A percentile compares a stretch with the other conserved stretches of the same genome.
These are phyloP conservation scores for Rhizopus delemar DNA, from an alignment of 371 early-diverging fungal genomes.

Conservation along the genomic window DNA sequence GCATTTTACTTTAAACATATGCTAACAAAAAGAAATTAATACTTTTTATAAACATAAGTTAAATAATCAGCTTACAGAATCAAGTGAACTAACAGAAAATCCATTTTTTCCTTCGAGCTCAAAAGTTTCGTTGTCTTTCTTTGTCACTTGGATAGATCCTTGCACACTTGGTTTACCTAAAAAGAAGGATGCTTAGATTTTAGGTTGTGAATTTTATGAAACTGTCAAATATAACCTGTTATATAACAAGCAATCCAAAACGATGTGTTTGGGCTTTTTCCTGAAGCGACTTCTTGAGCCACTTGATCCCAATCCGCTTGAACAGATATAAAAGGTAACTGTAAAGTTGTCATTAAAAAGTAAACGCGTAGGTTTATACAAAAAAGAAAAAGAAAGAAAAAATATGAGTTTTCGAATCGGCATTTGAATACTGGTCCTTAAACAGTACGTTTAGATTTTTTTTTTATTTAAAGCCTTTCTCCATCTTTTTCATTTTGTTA, in stretches of 20 bases:
- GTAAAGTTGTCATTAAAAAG: slow-evolving; percentile 9
- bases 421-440: no score
- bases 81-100: slow-evolving; percentile 21
- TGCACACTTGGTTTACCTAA: slow-evolving; percentile 21
- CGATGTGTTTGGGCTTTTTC: slow-evolving; percentile 26
- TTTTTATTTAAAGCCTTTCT: no score
- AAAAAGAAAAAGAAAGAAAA: no score
- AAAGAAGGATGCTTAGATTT: neutral
- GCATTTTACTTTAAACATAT: slow-evolving; percentile 43
- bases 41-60: neutral
- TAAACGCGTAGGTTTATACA: no score
- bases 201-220: neutral
- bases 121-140: neutral
- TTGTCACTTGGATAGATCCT: slow-evolving; percentile 19
- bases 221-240: slow-evolving; percentile 33
- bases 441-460: no score
- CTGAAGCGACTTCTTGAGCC: slow-evolving; percentile 33
- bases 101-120: slow-evolving; percentile 28
- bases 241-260: slow-evolving; percentile 62
- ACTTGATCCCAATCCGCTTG: slow-evolving; percentile 50
- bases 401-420: no score
- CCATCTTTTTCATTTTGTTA: no score
- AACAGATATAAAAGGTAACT: slow-evolving; percentile 39
- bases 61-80: slow-evolving; percentile 28
- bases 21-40: slow-evolving; percentile 30